Base-by-base conservation (phyloP, 2,329 filamentous ascomycete species). In the Stagonosporopsis vannaccii region DNA sequence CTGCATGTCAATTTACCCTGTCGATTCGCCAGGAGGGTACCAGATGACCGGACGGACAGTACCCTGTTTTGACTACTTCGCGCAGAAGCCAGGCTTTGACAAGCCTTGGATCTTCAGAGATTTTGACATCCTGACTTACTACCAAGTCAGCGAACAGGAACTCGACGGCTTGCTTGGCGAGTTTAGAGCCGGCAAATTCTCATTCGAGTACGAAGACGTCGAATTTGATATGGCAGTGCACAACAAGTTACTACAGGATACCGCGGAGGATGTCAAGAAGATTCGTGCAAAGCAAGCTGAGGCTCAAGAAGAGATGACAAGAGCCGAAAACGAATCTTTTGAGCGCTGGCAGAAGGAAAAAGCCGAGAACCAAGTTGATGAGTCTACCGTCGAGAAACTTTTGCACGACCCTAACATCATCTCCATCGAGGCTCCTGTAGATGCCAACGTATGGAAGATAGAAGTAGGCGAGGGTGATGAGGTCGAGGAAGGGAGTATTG, bases 1-100 rank as follows among this genome's bases (percentile, higher is more conserved):
- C 2, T 85, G 82, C 67, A 81, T 84, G 72, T 77, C 72, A 0
- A 76, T 85, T 12, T 85, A 86, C 56, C 83, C 82, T 4, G 82
- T 85, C 13, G 83, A 86, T 58, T 81, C 79, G 0, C 84, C 84
- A 0, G 84, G 84, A 5, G 84, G 84, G 0, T 85, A 85, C 56
- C 82, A 84, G 71, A 79, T 84, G 71, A 80, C 78, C 0, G 82
- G 81, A 0, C 75, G 81, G 45, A 85, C 83, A 0, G 79, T 85
- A 2, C 81, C 82, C 0, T 80, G 81, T 15, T 81, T 82, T 41
- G 84, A 86, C 59, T 79, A 80, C 33, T 77, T 84, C 7, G 81
- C 82, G 0, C 81, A 77, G 60, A 85, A 84, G 59, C 71, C 72
- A 0, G 80, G 80, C 1, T 86, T 84, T 61, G 74, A 69, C 2